Base-by-base conservation (phyloP, 306 rosid species). In the Vicia faba region DNA sequence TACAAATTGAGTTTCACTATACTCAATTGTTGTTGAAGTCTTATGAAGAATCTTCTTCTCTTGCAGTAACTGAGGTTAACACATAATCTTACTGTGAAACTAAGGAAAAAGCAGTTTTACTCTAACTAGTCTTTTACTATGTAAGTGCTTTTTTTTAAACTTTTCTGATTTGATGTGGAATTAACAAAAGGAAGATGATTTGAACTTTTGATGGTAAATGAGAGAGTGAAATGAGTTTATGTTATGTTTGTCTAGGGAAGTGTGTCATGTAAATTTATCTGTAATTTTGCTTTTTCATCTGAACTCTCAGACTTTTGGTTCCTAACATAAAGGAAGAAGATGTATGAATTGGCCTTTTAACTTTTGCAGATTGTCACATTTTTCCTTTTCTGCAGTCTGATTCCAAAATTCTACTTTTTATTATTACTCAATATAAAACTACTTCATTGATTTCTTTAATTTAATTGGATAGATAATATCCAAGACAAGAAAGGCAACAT, bases 1-100 rank as follows among this genome's bases (percentile, higher is more conserved):
- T 95, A 38, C 99, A 95, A 78, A 95, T 95, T 55, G 99, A 95
- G 78, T 81, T 95, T 71, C 86, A 86, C 80, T 95, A 85, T 83
- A 91, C 97, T 62, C 89, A 66, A 51, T 4, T 51, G 70, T 56
- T 81, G 63, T 73, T 71, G 56, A 79, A 73, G 25, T 84, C 80
- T 8, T 71, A 7, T 45, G 88, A 82, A 81, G 58, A 78, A 82
- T 59, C 76, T 44, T 50, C 64, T 45, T 46, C 64, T 45, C 80
- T 77, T 70, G 70, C 78, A 29, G 59, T 79, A 46, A 60, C 82
- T 29, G 89, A 83, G 78, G 74, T 69, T 72, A 43, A 68, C 29
- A 43, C 75, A 50, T 72, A 45, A 64, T 71, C 43, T 40, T 66
- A 74, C 67, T 75, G 91, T 80, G 79, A 84, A 71, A 84, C 75